These are phyloP conservation scores for Polygonum maritimum DNA, from an alignment of 148 eudicot genomes.

Conservation along the genomic window DNA sequence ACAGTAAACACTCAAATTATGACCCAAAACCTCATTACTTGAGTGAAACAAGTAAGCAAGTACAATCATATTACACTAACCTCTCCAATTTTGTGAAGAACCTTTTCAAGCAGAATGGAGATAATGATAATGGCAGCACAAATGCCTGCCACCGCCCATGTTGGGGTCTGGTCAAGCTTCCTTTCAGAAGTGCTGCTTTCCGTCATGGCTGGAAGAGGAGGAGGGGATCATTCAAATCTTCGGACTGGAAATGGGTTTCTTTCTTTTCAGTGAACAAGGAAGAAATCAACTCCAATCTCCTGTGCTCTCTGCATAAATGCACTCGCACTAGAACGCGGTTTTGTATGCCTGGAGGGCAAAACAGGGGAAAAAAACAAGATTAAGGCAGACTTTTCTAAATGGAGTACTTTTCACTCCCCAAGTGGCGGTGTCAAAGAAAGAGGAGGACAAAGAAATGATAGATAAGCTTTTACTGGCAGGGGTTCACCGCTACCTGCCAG, in stretches of 20 bases:
- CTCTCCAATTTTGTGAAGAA: constrained; percentile 45
- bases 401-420: too few species aligned
- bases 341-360: background rate
- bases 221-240: too few species aligned
- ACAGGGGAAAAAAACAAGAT: background rate
- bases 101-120: constrained; percentile 60
- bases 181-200: constrained; percentile 21
- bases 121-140: constrained; percentile 51
- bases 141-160: constrained; percentile 82
- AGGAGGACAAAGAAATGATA: background rate
- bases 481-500: background rate
- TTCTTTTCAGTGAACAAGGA: background rate
- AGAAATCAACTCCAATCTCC: background rate
- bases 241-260: background rate
- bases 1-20: background rate
- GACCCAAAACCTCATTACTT: background rate
- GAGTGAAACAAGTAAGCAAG: background rate
- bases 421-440: background rate
- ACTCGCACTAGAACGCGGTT: background rate
- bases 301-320: background rate
- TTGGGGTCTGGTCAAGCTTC: constrained; percentile 73
- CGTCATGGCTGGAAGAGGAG: background rate
- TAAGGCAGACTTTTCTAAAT: too few species aligned
- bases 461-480: background rate
- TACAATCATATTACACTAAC: constrained; percentile 16